Percentiles rank a stretch among this genome's conserved stretches.
phyloP scores from a whole-genome alignment of 495 filamentous ascomycete genomes.

The Aspergillus asperescens region DNA sequence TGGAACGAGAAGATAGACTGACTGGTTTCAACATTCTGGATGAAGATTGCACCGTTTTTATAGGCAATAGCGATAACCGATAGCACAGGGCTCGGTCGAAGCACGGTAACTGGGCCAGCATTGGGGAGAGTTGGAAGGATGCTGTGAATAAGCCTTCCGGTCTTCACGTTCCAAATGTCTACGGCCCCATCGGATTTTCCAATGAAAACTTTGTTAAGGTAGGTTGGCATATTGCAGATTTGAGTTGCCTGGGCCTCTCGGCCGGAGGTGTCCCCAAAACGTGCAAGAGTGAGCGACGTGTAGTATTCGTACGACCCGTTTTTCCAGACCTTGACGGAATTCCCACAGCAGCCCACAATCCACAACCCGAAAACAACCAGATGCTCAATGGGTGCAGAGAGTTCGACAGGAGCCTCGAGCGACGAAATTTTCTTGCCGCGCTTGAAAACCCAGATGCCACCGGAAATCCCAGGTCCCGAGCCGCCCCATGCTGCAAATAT shows the following conservation, averaged over 20 bases:
- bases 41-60: slow-evolving; percentile 65
- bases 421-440: slow-evolving; percentile 81
- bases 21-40: slow-evolving; percentile 76
- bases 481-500: slow-evolving; percentile 83
- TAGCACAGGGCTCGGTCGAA: slow-evolving; percentile 76
- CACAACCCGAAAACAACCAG: slow-evolving; percentile 84
- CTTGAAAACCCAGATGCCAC: slow-evolving; percentile 90
- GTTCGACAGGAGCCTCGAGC: slow-evolving; percentile 56
- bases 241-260: slow-evolving; percentile 62
- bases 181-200: slow-evolving; percentile 81
- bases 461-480: slow-evolving; percentile 34
- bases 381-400: slow-evolving; percentile 65
- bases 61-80: slow-evolving; percentile 87
- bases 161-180: slow-evolving; percentile 96
- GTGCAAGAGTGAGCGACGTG: slow-evolving; percentile 62
- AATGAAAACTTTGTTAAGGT: slow-evolving; percentile 89
- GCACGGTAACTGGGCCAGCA: slow-evolving; percentile 70
- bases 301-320: slow-evolving; percentile 80
- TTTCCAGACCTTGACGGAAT: slow-evolving; percentile 83
- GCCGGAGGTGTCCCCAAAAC: slow-evolving; percentile 34
- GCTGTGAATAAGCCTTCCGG: slow-evolving; percentile 81
- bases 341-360: slow-evolving; percentile 75
- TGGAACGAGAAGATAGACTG: slow-evolving; percentile 62
- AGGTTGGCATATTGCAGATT: slow-evolving; percentile 82
- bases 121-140: slow-evolving; percentile 62